phyloP scores from a whole-genome alignment of 345 rosid genomes.

The Raphanus raphanistrum region DNA sequence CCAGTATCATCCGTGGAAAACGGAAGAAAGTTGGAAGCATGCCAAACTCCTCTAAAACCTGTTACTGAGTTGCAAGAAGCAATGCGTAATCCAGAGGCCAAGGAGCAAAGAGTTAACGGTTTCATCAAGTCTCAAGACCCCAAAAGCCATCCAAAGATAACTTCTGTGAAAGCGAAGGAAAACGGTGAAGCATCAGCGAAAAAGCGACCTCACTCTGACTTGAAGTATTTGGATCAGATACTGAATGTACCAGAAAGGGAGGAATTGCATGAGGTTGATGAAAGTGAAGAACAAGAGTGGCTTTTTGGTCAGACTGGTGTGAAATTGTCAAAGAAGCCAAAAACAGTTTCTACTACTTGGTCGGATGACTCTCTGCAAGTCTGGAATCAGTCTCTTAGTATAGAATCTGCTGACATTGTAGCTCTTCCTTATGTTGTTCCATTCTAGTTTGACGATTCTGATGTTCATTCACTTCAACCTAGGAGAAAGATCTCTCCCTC shows the following conservation, averaged over 20 bases:
- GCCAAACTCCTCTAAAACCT: constrained; percentile 34
- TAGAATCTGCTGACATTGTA: constrained; percentile 60
- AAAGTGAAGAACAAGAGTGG: constrained; percentile 61
- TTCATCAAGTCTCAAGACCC: constrained; percentile 33
- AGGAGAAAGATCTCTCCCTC: constrained; percentile 19
- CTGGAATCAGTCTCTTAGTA: constrained; percentile 64
- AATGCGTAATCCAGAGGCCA: constrained; percentile 37
- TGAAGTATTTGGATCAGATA: constrained; percentile 55
- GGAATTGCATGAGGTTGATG: constrained; percentile 41
- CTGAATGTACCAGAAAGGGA: constrained; percentile 61
- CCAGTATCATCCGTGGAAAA: constrained; percentile 45
- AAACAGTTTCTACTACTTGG: constrained; percentile 26
- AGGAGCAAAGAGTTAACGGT: constrained; percentile 53
- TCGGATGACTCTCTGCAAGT: constrained; percentile 41
- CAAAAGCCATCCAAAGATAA: constrained; percentile 33
- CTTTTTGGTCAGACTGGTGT: constrained; percentile 40
- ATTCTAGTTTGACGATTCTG: constrained; percentile 31
- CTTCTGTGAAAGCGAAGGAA: constrained; percentile 38
- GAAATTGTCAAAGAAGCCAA: constrained; percentile 38
- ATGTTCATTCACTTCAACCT: constrained; percentile 4
- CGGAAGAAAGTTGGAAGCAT: constrained; percentile 44
- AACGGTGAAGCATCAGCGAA: constrained; percentile 43
- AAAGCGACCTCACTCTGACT: constrained; percentile 70
- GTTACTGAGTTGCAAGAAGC: constrained; percentile 36
- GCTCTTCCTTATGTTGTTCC: constrained; percentile 86